Base-by-base conservation (phyloP, 2,329 filamentous ascomycete species). In the Akanthomyces muscarius region DNA sequence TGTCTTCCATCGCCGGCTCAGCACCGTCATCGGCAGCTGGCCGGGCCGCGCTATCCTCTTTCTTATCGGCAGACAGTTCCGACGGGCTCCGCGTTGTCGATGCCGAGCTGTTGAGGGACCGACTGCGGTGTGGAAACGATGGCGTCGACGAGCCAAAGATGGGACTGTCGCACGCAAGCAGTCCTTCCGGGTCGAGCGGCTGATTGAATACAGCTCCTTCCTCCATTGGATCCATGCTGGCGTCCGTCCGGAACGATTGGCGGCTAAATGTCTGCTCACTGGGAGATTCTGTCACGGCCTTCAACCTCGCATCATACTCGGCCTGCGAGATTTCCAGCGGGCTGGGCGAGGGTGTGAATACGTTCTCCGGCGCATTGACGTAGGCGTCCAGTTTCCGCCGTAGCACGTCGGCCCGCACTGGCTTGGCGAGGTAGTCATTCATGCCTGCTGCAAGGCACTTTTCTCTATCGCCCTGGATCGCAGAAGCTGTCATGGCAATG, bases 361-460 rank as follows among this genome's bases (percentile, higher is more conserved):
- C 68, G 77, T 57, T 52, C 16, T 63, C 74, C 54, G 75, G 71
- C 48, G 71, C 73, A 45, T 74, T 77, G 30, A 84, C 77, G 67
- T 86, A 86, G 2, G 80, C 79, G 50, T 86, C 83, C 64, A 98
- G 78, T 78, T 97, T 94, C 71, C 87, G 87, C 76, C 91, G 95
- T 61, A 98, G 80, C 47, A 96, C 88, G 53, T 93, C 90, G 4
- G 90, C 91, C 65, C 92, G 85, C n/a, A 98, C 94, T 1, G 94
- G 94, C 73, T 98, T 98, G 18, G 94, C 92, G 1, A 97, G 84
- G 70, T 97, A 98, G 71, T 97, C 95, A 74, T 97, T 97, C 94
- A 98, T 98, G 51, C 94, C 94, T 1, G 92, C 91, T 56, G 92
- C 91, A n/a, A 97, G 79, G 69, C 94, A 97, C 77, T 96, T 97